phyloP scores from a whole-genome alignment of 208 protist species.

The Trypanosoma theileri region DNA sequence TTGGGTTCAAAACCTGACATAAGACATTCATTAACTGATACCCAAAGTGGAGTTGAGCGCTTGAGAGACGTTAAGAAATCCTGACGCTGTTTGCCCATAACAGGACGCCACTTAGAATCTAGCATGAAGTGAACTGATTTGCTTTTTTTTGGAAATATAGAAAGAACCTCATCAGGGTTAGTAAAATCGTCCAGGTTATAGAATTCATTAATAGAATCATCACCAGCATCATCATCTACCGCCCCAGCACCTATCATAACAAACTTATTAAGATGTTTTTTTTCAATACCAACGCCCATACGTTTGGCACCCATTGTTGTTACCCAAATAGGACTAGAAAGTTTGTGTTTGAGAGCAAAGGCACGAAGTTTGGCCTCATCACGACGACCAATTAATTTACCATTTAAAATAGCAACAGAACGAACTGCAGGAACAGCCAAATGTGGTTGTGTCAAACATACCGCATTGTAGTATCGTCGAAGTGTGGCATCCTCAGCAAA shows the following conservation, averaged over 20 bases:
- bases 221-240: conserved; percentile 37
- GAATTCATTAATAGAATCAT: conserved; percentile 60
- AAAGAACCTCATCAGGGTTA: conserved; percentile 68
- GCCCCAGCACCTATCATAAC: conserved; percentile 67
- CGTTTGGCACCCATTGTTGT: conserved; percentile 47
- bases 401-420: conserved; percentile 80
- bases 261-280: conserved; percentile 53
- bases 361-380: conserved; percentile 74
- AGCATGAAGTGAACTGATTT: conserved; percentile 85
- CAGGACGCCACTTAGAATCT: conserved; percentile 85
- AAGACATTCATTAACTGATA: conserved; percentile 87
- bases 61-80: conserved; percentile 64
- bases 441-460: conserved; percentile 69
- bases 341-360: conserved; percentile 79
- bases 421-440: conserved; percentile 76
- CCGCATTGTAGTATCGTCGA: conserved; percentile 85
- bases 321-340: conserved; percentile 90
- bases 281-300: conserved; percentile 68
- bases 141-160: conserved; percentile 81
- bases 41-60: conserved; percentile 70
- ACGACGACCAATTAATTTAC: conserved; percentile 67
- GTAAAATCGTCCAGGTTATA: conserved; percentile 88
- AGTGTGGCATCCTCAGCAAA: conserved; percentile 85
- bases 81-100: conserved; percentile 82
- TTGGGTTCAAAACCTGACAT: conserved; percentile 85